Conservation (phyloP, 176 grass and related monocot species). For the Echinochloa phyllopogon region DNA sequence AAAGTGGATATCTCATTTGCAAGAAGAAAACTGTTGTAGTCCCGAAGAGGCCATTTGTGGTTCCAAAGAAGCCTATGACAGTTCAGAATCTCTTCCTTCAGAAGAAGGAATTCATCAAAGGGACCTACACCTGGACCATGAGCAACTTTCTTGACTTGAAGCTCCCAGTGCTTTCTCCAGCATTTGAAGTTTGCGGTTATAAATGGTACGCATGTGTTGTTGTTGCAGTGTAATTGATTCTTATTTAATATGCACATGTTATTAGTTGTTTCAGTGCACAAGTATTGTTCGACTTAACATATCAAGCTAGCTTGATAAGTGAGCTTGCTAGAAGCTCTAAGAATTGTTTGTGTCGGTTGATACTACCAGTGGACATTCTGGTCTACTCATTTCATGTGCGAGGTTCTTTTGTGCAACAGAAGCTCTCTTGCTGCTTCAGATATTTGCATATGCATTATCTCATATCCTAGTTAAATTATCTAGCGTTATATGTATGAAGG, state of each 20-base stretch:
- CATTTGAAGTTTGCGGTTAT: constrained; percentile 17
- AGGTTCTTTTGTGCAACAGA: neutral
- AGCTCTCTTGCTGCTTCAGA: neutral
- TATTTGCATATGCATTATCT: too few species aligned
- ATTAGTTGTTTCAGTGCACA: neutral
- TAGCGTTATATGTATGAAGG: neutral
- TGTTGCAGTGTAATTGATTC: neutral
- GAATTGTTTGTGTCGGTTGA: neutral
- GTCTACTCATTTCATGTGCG: neutral
- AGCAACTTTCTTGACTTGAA: constrained; percentile 2
- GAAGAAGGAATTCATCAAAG: constrained; percentile 37
- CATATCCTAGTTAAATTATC: too few species aligned
- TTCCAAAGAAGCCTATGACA: constrained; percentile 16
- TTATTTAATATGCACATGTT: neutral
- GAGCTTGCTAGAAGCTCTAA: neutral
- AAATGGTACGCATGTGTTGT: constrained; percentile 30
- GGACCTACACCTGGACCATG: constrained; percentile 38
- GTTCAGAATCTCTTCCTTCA: constrained; percentile 39
- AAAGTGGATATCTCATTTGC: neutral
- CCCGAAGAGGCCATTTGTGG: constrained; percentile 1
- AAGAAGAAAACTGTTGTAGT: too few species aligned
- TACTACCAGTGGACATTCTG: neutral
- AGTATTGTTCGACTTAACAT: too few species aligned
- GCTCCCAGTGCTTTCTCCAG: neutral
- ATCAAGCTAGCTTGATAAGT: too few species aligned